A percentile compares a stretch with the other conserved stretches of the same genome.
These are phyloP conservation scores for Cladosporium sp. DNA, from an alignment of 2,329 filamentous ascomycete genomes.

Conservation along the genomic window DNA sequence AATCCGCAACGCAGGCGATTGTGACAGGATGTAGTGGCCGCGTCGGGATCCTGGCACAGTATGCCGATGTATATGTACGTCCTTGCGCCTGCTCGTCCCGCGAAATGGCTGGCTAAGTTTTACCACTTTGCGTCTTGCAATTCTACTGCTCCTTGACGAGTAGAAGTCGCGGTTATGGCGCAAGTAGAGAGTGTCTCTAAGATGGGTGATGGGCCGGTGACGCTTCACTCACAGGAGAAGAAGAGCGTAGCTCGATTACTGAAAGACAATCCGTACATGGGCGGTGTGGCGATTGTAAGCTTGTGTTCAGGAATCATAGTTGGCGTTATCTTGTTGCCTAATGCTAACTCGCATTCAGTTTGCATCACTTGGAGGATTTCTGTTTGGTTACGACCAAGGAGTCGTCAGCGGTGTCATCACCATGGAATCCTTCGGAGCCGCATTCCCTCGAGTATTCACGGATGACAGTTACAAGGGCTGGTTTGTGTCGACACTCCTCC, in stretches of 20 bases:
- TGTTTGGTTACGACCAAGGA: slow-evolving; percentile 10
- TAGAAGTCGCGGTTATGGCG: neutral
- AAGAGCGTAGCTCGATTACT: neutral
- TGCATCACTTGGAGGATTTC: slow-evolving; percentile 1
- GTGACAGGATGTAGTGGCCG: no score
- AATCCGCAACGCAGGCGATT: no score
- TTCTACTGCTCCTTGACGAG: no score
- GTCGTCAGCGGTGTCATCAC: slow-evolving; percentile 3
- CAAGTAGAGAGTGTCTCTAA: neutral
- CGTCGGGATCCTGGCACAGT: no score
- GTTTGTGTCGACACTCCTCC: slow-evolving; percentile 3
- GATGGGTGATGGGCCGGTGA: neutral
- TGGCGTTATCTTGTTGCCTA: no score
- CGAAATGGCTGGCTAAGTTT: no score
- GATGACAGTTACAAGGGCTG: slow-evolving; percentile 3
- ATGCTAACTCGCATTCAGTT: neutral
- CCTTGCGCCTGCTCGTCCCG: no score
- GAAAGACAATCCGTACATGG: neutral
- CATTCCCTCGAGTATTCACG: neutral
- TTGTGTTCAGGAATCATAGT: neutral
- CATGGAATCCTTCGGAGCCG: slow-evolving; percentile 2
- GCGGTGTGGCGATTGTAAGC: neutral
- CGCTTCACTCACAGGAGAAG: neutral
- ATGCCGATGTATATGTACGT: no score
- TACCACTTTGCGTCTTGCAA: no score